These are phyloP conservation scores for Fraxinus dipetala DNA, from an alignment of 305 asterid genomes.

Conservation along the genomic window DNA sequence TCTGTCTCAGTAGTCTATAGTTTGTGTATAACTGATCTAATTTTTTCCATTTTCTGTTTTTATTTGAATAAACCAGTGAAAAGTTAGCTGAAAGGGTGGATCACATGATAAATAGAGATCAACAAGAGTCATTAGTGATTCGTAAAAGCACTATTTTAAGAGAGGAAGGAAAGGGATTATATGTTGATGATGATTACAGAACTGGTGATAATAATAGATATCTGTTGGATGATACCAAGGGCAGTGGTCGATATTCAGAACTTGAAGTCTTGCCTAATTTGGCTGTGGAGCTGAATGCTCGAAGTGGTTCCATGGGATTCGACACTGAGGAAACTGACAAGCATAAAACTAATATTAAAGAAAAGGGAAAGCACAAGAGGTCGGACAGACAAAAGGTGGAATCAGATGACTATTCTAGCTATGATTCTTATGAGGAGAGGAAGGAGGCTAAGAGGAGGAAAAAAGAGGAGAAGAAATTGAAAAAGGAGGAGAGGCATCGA, in stretches of 20 bases:
- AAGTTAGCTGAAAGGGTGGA: conserved; percentile 35
- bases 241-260: conserved; percentile 31
- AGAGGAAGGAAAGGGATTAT: conserved; percentile 41
- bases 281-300: conserved; percentile 42
- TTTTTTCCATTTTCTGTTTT: conserved; percentile 16
- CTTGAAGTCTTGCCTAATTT: conserved; percentile 32
- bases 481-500: conserved; percentile 67
- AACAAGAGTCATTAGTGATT: conserved; percentile 33
- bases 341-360: conserved; percentile 41
- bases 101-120: conserved; percentile 37
- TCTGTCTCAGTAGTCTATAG: conserved; percentile 8
- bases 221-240: conserved; percentile 34
- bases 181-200: conserved; percentile 36
- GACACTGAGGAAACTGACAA: conserved; percentile 51
- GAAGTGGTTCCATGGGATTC: conserved; percentile 46
- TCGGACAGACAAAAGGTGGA: conserved; percentile 43
- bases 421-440: conserved; percentile 73
- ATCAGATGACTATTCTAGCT: conserved; percentile 66
- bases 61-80: conserved; percentile 38
- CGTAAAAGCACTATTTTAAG: conserved; percentile 31
- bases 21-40: conserved; percentile 18
- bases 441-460: conserved; percentile 78
- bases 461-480: conserved; percentile 72
- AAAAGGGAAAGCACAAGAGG: conserved; percentile 67
- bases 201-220: conserved; percentile 39